phyloP scores from a whole-genome alignment of 2,329 filamentous ascomycete species.

The Apiospora koreana region DNA sequence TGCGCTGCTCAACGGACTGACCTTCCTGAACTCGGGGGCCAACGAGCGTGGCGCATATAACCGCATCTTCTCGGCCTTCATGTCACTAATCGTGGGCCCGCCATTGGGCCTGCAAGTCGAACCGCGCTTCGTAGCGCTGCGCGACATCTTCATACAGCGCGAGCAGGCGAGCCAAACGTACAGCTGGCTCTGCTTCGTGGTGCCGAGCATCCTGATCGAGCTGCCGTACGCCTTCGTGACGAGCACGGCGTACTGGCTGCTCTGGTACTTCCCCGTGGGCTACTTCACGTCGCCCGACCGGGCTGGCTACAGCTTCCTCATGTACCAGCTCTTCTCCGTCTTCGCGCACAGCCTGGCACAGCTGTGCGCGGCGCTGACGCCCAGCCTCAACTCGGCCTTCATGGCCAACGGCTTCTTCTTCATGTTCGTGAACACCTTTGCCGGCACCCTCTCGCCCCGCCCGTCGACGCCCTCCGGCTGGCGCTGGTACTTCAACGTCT shows the following conservation, averaged over 20 bases:
- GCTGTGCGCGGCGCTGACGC: conserved; percentile 82
- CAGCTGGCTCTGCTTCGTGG: conserved; percentile 75
- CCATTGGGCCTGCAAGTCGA: conserved; percentile 73
- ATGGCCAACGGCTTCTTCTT: conserved; percentile 46
- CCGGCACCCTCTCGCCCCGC: conserved; percentile 74
- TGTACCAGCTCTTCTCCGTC: conserved; percentile 75
- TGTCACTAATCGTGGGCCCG: conserved; percentile 67
- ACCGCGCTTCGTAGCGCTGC: conserved; percentile 74
- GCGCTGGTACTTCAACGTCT: conserved; percentile 70
- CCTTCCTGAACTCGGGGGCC: conserved; percentile 70
- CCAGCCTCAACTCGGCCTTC: conserved; percentile 75
- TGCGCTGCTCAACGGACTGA: conserved; percentile 81
- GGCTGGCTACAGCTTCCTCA: conserved; percentile 63
- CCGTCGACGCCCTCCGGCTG: conserved; percentile 66
- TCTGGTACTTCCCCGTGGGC: conserved; percentile 51
- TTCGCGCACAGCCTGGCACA: conserved; percentile 64
- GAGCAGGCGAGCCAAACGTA: conserved; percentile 77
- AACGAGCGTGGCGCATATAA: conserved; percentile 71
- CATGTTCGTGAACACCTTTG: conserved; percentile 63
- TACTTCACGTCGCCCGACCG: not conserved
- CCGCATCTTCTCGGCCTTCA: conserved; percentile 72
- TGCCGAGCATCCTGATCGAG: conserved; percentile 72
- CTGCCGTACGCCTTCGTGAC: conserved; percentile 69
- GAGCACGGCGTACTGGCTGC: conserved; percentile 66
- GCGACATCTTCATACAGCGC: conserved; percentile 70